Evolutionary conservation across 768 basidiomycete species (phyloP).

Genomic region (Russula dissimulans): DNA sequence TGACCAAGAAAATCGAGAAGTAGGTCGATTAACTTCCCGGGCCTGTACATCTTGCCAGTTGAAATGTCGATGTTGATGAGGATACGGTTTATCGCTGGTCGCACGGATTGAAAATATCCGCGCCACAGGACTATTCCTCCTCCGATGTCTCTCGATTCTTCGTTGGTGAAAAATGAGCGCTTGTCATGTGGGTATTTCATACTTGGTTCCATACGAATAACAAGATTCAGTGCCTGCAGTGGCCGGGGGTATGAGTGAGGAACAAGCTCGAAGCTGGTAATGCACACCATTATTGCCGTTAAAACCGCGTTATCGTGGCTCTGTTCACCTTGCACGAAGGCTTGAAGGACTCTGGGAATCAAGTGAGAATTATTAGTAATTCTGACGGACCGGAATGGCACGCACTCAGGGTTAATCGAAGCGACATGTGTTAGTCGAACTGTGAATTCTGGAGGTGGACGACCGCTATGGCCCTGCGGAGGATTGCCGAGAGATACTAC

Average conservation of each 20-base stretch:
- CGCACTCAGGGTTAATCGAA: constrained; percentile 77
- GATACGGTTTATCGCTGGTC: constrained; percentile 53
- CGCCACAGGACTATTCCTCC: constrained; percentile 63
- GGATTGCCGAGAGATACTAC: constrained; percentile 38
- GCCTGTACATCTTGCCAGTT: constrained; percentile 65
- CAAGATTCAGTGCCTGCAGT: constrained; percentile 58
- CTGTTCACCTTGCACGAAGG: constrained; percentile 56
- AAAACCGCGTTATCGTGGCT: constrained; percentile 59
- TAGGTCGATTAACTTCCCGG: constrained; percentile 47
- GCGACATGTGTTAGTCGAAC: constrained; percentile 55
- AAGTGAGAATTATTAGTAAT: neutral
- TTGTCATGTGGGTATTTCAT: constrained; percentile 58
- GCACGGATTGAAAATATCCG: constrained; percentile 72
- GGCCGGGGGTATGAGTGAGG: neutral
- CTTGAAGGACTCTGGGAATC: constrained; percentile 43
- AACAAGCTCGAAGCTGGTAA: neutral
- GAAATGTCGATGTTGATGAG: constrained; percentile 70
- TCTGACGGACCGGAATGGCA: constrained; percentile 23
- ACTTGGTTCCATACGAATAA: constrained; percentile 65
- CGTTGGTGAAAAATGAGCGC: constrained; percentile 63
- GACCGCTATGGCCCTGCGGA: neutral
- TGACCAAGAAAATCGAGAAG: constrained; percentile 46
- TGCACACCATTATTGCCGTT: constrained; percentile 52
- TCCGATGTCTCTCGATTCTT: constrained; percentile 45
- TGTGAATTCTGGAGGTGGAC: constrained; percentile 53